phyloP scores from a whole-genome alignment of 257 asterid species.

The Lantana camara region DNA sequence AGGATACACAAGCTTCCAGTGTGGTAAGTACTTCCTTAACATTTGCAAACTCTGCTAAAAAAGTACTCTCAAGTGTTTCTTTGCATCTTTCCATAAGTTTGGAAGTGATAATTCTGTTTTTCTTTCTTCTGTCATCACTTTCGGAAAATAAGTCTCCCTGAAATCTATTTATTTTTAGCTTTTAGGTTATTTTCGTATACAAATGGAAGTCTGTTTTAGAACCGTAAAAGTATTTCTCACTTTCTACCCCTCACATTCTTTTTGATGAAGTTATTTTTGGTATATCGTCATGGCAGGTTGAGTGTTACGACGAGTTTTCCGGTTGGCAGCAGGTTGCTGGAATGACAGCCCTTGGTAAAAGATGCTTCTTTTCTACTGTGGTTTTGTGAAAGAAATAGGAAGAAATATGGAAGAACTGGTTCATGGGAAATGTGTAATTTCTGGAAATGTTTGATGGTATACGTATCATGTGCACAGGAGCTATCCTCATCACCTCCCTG shows the following conservation, averaged over 20 bases:
- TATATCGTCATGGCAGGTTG: slow-evolving; percentile 37
- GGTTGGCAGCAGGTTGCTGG: slow-evolving; percentile 50
- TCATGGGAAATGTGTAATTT: neutral
- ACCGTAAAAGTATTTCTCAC: too few relatives aligned
- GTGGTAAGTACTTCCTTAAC: slow-evolving; percentile 39
- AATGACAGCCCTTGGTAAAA: slow-evolving; percentile 45
- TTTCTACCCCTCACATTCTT: neutral
- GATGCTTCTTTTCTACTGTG: slow-evolving; percentile 52
- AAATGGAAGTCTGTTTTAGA: too few relatives aligned
- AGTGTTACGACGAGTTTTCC: slow-evolving; percentile 43
- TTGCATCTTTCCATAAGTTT: too few relatives aligned
- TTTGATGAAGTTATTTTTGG: neutral
- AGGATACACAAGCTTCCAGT: slow-evolving; percentile 30
- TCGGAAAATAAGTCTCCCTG: too few relatives aligned
- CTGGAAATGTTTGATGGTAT: slow-evolving; percentile 2
- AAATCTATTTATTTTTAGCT: too few relatives aligned
- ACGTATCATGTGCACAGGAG: neutral
- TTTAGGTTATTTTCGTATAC: too few relatives aligned
- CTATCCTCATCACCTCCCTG: neutral
- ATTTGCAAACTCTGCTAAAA: too few relatives aligned
- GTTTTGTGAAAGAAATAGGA: slow-evolving; percentile 30
- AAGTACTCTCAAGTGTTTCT: too few relatives aligned
- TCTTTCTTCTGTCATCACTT: too few relatives aligned
- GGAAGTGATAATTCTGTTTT: too few relatives aligned
- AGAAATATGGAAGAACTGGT: neutral